Evolutionary conservation across 805 yeast genomes (phyloP).

Genomic region (Kazachstania africana): DNA sequence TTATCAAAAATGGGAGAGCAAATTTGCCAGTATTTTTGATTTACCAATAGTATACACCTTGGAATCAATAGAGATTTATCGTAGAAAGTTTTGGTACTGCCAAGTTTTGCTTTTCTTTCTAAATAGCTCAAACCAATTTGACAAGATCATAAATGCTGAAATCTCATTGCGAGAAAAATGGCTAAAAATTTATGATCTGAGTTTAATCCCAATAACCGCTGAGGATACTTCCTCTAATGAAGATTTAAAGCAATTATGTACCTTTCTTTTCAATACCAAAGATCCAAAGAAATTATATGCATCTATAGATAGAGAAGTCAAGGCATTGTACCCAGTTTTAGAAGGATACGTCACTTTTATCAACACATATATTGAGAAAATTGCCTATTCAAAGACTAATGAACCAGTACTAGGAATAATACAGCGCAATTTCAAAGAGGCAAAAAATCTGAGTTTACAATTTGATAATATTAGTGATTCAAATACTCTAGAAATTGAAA

Average conservation of each 20-base stretch:
- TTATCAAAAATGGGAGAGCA: slow-evolving; percentile 15
- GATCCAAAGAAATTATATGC: background rate
- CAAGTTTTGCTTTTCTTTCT: slow-evolving; percentile 16
- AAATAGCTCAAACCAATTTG: slow-evolving; percentile 45
- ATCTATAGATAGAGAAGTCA: background rate
- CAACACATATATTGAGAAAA: background rate
- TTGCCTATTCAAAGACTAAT: slow-evolving; percentile 16
- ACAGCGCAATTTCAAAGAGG: slow-evolving; percentile 3
- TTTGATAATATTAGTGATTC: background rate
- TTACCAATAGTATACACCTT: slow-evolving; percentile 63
- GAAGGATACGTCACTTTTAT: no score
- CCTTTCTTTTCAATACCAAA: background rate
- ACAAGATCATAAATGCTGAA: slow-evolving; percentile 41
- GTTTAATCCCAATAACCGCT: no score
- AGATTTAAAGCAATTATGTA: background rate
- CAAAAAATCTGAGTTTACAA: background rate
- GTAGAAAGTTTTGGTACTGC: slow-evolving; percentile 44
- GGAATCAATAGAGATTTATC: slow-evolving; percentile 47
- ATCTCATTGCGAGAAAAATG: slow-evolving; percentile 6
- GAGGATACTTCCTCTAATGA: background rate
- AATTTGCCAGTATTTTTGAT: slow-evolving; percentile 39
- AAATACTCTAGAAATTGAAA: background rate
- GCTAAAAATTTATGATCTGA: slow-evolving; percentile 3
- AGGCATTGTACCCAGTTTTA: no score
- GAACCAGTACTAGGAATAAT: slow-evolving; percentile 27